Conservation (phyloP, 2,329 filamentous ascomycete genomes). For the Exserohilum turcica region DNA sequence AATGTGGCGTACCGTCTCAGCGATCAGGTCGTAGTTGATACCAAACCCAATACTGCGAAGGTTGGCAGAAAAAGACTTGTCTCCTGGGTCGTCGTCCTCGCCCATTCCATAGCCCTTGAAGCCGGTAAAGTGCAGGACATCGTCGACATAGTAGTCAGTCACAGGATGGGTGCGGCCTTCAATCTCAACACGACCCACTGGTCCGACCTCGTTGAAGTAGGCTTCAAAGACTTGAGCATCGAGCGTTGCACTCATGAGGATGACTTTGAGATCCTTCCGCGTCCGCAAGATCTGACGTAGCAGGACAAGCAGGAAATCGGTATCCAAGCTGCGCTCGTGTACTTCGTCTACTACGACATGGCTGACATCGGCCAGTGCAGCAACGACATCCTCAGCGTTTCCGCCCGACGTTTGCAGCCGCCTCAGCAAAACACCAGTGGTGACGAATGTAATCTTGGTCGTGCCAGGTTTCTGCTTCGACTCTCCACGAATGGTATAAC, state of each 20-base stretch:
- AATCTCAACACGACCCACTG: conserved; percentile 83
- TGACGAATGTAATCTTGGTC: conserved; percentile 94
- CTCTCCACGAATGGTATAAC: conserved; percentile 90
- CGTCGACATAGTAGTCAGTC: conserved; percentile 86
- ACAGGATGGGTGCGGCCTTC: conserved; percentile 88
- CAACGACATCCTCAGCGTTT: conserved; percentile 76
- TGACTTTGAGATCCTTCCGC: conserved; percentile 80
- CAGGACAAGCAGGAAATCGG: conserved; percentile 88
- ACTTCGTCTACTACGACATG: conserved; percentile 97
- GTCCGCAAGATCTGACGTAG: conserved; percentile 78
- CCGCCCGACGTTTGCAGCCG: conserved; percentile 90
- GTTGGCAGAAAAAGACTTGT: conserved; percentile 49
- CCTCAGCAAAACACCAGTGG: conserved; percentile 88
- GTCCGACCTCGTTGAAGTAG: conserved; percentile 76
- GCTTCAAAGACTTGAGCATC: conserved; percentile 83
- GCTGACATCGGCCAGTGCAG: conserved; percentile 84
- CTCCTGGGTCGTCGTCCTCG: conserved; percentile 58
- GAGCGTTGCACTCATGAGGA: conserved; percentile 95
- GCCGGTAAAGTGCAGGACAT: conserved; percentile 78
- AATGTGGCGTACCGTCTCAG: conserved; percentile 78
- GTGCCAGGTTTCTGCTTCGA: conserved; percentile 71
- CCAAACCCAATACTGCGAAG: conserved; percentile 65
- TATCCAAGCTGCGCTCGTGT: conserved; percentile 92
- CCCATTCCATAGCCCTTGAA: conserved; percentile 61
- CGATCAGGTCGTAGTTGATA: conserved; percentile 89